phyloP scores from a whole-genome alignment of 2,329 filamentous ascomycete genomes.

The Colletotrichum echinochloae region DNA sequence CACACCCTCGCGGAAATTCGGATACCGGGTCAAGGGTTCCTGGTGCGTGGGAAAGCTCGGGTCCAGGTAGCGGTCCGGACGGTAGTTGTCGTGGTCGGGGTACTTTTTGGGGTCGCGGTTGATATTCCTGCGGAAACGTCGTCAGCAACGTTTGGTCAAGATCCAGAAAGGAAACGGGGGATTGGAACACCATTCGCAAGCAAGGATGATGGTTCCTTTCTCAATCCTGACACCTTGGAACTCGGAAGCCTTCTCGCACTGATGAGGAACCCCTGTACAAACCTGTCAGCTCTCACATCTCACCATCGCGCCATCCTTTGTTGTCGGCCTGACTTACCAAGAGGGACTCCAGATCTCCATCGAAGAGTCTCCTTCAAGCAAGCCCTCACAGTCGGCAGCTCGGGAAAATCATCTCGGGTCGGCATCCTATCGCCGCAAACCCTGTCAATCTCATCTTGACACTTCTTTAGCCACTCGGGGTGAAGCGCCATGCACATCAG shows the following conservation, averaged over 20 bases:
- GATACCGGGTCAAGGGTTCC: constrained; percentile 71
- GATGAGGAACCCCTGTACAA: constrained; percentile 59
- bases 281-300: neutral
- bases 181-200: constrained; percentile 60
- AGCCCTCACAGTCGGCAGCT: constrained; percentile 65
- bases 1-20: constrained; percentile 68
- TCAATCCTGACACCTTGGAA: constrained; percentile 60
- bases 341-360: constrained; percentile 67
- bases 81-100: constrained; percentile 72
- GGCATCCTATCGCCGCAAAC: constrained; percentile 67
- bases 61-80: constrained; percentile 73
- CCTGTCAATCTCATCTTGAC: constrained; percentile 68
- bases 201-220: constrained; percentile 62
- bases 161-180: too few species aligned
- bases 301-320: neutral
- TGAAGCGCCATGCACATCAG: constrained; percentile 65
- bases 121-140: constrained; percentile 57
- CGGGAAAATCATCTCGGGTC: constrained; percentile 60
- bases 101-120: constrained; percentile 70
- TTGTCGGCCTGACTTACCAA: constrained; percentile 51
- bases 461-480: constrained; percentile 64
- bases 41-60: constrained; percentile 73
- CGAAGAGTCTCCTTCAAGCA: constrained; percentile 70
- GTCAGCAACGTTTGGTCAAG: neutral
- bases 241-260: constrained; percentile 60